Evolutionary conservation across 2,329 filamentous ascomycete genomes (phyloP).

Genomic region (Penicillium hordei): DNA sequence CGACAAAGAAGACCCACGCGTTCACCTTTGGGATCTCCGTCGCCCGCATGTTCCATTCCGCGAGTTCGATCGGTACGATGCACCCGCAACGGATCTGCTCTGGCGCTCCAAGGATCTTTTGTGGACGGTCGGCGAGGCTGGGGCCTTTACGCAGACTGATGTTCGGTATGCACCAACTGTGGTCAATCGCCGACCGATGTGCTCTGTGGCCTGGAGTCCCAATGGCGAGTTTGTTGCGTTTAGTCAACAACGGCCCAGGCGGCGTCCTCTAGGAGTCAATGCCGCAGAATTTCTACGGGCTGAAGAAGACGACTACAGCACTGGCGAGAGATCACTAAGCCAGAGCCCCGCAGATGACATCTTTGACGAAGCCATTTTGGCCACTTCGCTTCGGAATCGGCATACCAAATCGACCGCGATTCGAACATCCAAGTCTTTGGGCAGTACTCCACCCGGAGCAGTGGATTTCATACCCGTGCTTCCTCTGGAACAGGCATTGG

Average conservation of each 20-base stretch:
- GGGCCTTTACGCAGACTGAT: conserved; percentile 63
- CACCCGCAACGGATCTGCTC: conserved; percentile 59
- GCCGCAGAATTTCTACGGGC: conserved; percentile 42
- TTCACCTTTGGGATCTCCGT: conserved; percentile 66
- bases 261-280: conserved; percentile 43
- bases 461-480: conserved; percentile 50
- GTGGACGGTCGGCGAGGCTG: conserved; percentile 63
- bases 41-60: conserved; percentile 62
- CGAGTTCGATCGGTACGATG: conserved; percentile 58
- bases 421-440: conserved; percentile 54
- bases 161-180: conserved; percentile 59
- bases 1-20: conserved; percentile 59
- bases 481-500: conserved; percentile 53
- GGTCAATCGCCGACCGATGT: conserved; percentile 58
- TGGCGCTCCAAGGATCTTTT: conserved; percentile 65
- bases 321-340: conserved; percentile 49
- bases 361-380: conserved; percentile 56
- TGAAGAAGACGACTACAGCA: conserved; percentile 45
- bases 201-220: conserved; percentile 58
- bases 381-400: conserved; percentile 48
- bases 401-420: conserved; percentile 49
- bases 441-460: conserved; percentile 53
- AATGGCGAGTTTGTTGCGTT: conserved; percentile 58
- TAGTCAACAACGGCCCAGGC: conserved; percentile 51
- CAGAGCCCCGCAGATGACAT: conserved; percentile 58